phyloP scores from a whole-genome alignment of 768 basidiomycete genomes.

The Leccinum longicurvipes region DNA sequence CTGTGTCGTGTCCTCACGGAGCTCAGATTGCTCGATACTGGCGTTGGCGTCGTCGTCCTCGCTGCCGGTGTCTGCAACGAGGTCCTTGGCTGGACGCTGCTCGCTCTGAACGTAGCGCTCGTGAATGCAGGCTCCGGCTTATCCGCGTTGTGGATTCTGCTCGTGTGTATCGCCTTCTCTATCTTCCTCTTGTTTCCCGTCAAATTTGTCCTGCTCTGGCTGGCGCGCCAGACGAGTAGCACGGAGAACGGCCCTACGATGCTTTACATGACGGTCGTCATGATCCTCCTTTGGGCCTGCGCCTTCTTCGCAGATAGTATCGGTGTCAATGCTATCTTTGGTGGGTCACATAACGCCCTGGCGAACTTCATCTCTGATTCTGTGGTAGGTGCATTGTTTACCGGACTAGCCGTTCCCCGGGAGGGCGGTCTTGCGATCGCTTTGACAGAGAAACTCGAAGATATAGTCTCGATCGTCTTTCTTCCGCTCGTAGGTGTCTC shows the following conservation, averaged over 20 bases:
- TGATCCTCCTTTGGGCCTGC: slow-evolving; percentile 76
- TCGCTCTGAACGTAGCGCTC: slow-evolving; percentile 88
- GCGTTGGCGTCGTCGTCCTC: slow-evolving; percentile 89
- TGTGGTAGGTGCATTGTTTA: slow-evolving; percentile 68
- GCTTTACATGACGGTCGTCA: slow-evolving; percentile 83
- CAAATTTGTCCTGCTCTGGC: slow-evolving; percentile 58
- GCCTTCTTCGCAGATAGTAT: slow-evolving; percentile 94
- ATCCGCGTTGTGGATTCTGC: slow-evolving; percentile 80
- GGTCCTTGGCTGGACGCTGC: slow-evolving; percentile 81
- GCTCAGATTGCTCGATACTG: slow-evolving; percentile 85
- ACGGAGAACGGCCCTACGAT: slow-evolving; percentile 80
- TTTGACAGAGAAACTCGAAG: slow-evolving; percentile 93
- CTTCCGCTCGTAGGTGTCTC: slow-evolving; percentile 60
- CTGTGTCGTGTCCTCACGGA: slow-evolving; percentile 87
- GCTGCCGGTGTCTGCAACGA: slow-evolving; percentile 90
- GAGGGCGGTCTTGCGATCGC: slow-evolving; percentile 83
- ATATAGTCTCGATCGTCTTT: slow-evolving; percentile 88
- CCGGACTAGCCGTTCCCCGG: slow-evolving; percentile 79
- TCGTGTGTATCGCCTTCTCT: slow-evolving; percentile 77
- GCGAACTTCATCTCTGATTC: neutral
- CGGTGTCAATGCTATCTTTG: slow-evolving; percentile 90
- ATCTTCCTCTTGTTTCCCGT: slow-evolving; percentile 71
- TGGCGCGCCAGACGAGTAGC: slow-evolving; percentile 76
- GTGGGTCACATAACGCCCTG: slow-evolving; percentile 31
- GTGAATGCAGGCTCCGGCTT: slow-evolving; percentile 85